phyloP scores from a whole-genome alignment of 1,284 basidiomycete species.

The Tilletia setariae region DNA sequence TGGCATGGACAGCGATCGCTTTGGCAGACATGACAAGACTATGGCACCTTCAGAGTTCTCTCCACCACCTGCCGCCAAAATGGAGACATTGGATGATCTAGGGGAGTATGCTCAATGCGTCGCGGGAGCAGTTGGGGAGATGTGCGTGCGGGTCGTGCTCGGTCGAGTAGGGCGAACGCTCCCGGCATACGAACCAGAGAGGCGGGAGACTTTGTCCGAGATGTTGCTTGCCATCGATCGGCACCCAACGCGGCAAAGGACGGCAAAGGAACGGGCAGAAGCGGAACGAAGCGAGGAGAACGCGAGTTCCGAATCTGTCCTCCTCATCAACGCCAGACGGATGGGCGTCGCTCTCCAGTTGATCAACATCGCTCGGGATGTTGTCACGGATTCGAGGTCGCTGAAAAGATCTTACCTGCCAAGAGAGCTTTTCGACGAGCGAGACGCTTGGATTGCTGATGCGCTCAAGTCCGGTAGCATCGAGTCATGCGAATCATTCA shows the following conservation, averaged over 20 bases:
- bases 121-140: constrained; percentile 44
- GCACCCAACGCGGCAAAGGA: not conserved
- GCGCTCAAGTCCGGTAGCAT: constrained; percentile 5
- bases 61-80: not conserved
- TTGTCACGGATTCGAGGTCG: constrained; percentile 35
- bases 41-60: not conserved
- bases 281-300: not conserved
- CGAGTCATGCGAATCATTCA: not conserved
- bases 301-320: constrained; percentile 8
- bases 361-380: constrained; percentile 46
- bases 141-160: constrained; percentile 44
- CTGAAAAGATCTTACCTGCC: constrained; percentile 42
- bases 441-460: constrained; percentile 15
- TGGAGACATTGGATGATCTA: constrained; percentile 30
- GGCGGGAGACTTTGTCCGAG: not conserved
- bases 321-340: constrained; percentile 37
- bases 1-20: constrained; percentile 22
- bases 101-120: constrained; percentile 47
- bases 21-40: not conserved
- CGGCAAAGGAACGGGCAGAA: not conserved
- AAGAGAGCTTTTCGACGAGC: constrained; percentile 23
- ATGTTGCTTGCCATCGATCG: constrained; percentile 9
- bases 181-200: not conserved
- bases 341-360: constrained; percentile 49
- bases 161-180: constrained; percentile 29